Base-by-base conservation (phyloP, 176 grass and related monocot genomes). In the Oryza punctata region DNA sequence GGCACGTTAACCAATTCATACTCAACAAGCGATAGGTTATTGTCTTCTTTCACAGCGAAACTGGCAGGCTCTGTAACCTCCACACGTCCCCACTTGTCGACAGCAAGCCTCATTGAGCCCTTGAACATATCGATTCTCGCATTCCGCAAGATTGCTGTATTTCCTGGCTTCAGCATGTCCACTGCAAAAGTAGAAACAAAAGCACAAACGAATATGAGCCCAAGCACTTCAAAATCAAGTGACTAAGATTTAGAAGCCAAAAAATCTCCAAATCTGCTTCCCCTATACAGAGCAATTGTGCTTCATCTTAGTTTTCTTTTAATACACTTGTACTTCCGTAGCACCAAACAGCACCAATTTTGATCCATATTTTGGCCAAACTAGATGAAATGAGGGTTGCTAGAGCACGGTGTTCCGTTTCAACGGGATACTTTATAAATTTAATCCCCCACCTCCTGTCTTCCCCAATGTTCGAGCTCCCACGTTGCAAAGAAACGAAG, bases 1-100 rank as follows among this genome's bases (percentile, higher is more conserved):
- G 28, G 18, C 60, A 79, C 38, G 75, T 78, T 78, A 67, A 79
- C 76, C 63, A 79, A 63, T 43, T 78, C 76, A 24, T 78, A 78
- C 76, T 79, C 77, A 29, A 79, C 63, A 13, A 79, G 77, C 1
- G 77, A 79, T 14, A 67, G 43, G 77, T 79, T 67, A 67, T 79
- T 79, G 63, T 79, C 63, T 43, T 79, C 77, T 67, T 79, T 79
- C 77, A 79, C 40, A 0, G 63, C 30, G 43, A 79, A 79, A 46
- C 12, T 29, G 21, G 77, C 77, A 30, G 77, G 61, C 60, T 79
- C 77, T 12, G 61, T 79, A 79, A 79, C 77, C 61, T 79, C 77
- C 38, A 79, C 77, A 47, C 61, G 77, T 16, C 63, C 76, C 77
- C 77, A 79, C 40, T 66, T 79, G 61, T 79, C 77, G 16, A 79